Conservation (phyloP, 352 stramenopile species). For the Stramenopiles sp. region DNA sequence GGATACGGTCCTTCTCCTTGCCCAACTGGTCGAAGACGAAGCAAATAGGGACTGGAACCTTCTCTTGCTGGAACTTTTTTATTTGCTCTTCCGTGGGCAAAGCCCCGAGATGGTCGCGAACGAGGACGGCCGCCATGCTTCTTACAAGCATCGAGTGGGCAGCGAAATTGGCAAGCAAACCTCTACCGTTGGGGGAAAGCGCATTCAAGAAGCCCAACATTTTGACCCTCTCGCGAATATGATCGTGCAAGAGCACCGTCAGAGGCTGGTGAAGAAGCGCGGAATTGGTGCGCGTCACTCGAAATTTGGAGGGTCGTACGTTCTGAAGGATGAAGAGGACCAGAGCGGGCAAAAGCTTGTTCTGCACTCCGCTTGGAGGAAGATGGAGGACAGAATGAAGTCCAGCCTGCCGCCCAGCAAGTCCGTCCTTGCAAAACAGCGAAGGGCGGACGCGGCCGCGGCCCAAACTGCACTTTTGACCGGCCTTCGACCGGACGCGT, state of each 20-base stretch:
- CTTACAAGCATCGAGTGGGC: neutral
- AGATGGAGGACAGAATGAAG: constrained; percentile 40
- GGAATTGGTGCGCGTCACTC: constrained; percentile 37
- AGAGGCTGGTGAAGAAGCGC: constrained; percentile 12
- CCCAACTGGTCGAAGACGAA: constrained; percentile 41
- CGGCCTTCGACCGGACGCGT: constrained; percentile 9
- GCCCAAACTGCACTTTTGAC: constrained; percentile 20
- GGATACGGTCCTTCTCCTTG: constrained; percentile 58
- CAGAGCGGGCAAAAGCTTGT: constrained; percentile 40
- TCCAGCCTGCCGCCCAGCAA: constrained; percentile 43
- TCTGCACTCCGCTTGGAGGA: constrained; percentile 38
- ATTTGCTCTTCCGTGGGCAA: constrained; percentile 45
- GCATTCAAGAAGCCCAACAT: constrained; percentile 35
- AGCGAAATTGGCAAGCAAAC: constrained; percentile 15
- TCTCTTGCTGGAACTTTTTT: constrained; percentile 62
- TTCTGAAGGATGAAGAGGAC: constrained; percentile 43
- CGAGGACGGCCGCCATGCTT: neutral
- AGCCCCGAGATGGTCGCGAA: constrained; percentile 38
- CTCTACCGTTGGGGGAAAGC: constrained; percentile 32
- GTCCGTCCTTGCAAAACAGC: constrained; percentile 22
- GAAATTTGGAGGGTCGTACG: constrained; percentile 60
- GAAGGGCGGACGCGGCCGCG: constrained; percentile 19
- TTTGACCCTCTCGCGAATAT: constrained; percentile 13
- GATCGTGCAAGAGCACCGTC: neutral
- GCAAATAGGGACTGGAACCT: constrained; percentile 62